Conservation (phyloP, 177 flowering plant genomes). For the Vitis hybrid region DNA sequence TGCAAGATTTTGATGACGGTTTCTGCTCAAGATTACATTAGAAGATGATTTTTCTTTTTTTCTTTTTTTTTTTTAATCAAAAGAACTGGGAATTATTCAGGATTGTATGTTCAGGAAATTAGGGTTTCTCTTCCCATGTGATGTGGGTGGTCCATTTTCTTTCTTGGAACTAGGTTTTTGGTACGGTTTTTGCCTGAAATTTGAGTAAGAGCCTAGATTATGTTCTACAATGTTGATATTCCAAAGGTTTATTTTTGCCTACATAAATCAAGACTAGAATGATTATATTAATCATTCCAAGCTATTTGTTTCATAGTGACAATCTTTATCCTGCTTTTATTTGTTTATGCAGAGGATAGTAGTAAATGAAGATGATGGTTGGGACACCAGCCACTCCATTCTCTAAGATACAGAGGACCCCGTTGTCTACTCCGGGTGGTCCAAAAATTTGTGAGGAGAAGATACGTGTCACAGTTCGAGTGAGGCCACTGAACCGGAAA, state of each 20-base stretch:
- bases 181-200: not conserved
- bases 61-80: not conserved
- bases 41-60: not conserved
- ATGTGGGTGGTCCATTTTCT: not conserved
- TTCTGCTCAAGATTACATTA: not conserved
- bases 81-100: not conserved
- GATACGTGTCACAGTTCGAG: conserved; percentile 62
- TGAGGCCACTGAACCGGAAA: conserved; percentile 56
- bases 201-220: not conserved
- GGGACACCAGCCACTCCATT: conserved; percentile 52
- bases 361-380: conserved; percentile 20
- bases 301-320: not conserved
- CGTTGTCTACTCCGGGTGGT: conserved; percentile 43
- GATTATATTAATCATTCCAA: not conserved
- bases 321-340: not conserved
- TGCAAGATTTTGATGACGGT: not conserved
- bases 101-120: not conserved
- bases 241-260: too few relatives aligned
- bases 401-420: conserved; percentile 48
- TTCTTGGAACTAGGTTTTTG: not conserved
- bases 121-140: not conserved
- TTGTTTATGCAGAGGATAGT: not conserved
- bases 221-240: too few relatives aligned
- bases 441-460: conserved; percentile 52
- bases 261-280: not conserved